Evolutionary conservation across 1,284 basidiomycete genomes (phyloP).

Genomic region (Ustilago nuda): DNA sequence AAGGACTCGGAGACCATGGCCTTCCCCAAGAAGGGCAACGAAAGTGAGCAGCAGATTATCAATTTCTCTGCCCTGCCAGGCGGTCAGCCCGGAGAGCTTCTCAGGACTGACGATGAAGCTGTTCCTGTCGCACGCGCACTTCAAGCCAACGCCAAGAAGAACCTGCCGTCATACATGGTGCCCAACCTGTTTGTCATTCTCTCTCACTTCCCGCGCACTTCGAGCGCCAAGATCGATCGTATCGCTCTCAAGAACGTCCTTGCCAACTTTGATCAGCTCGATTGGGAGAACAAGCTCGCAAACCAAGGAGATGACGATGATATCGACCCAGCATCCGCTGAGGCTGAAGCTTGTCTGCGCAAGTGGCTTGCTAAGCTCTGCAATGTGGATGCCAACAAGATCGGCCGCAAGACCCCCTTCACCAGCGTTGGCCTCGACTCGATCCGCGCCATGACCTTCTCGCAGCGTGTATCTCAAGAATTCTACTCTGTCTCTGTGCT

Average conservation of each 20-base stretch:
- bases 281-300: slow-evolving; percentile 62
- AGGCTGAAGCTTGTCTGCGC: slow-evolving; percentile 44
- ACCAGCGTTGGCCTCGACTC: slow-evolving; percentile 66
- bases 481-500: slow-evolving; percentile 64
- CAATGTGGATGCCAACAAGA: slow-evolving; percentile 45
- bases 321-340: slow-evolving; percentile 22
- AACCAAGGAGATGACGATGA: slow-evolving; percentile 33
- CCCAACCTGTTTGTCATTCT: slow-evolving; percentile 68
- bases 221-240: slow-evolving; percentile 70
- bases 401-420: slow-evolving; percentile 60
- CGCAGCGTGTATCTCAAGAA: slow-evolving; percentile 48
- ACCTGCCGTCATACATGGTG: slow-evolving; percentile 68
- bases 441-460: slow-evolving; percentile 66
- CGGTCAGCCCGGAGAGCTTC: slow-evolving; percentile 21
- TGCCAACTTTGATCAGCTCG: slow-evolving; percentile 56
- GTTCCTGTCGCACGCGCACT: slow-evolving; percentile 51
- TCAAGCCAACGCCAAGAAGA: slow-evolving; percentile 47
- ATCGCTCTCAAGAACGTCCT: slow-evolving; percentile 65
- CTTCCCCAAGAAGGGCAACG: slow-evolving; percentile 49
- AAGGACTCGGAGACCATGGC: slow-evolving; percentile 67
- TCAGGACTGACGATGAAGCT: slow-evolving; percentile 57
- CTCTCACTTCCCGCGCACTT: slow-evolving; percentile 68
- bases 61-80: slow-evolving; percentile 66
- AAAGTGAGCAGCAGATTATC: slow-evolving; percentile 64
- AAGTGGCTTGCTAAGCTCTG: slow-evolving; percentile 57